These are phyloP conservation scores for Mucor circinelloides DNA, from an alignment of 371 early-diverging fungal species.

Conservation along the genomic window DNA sequence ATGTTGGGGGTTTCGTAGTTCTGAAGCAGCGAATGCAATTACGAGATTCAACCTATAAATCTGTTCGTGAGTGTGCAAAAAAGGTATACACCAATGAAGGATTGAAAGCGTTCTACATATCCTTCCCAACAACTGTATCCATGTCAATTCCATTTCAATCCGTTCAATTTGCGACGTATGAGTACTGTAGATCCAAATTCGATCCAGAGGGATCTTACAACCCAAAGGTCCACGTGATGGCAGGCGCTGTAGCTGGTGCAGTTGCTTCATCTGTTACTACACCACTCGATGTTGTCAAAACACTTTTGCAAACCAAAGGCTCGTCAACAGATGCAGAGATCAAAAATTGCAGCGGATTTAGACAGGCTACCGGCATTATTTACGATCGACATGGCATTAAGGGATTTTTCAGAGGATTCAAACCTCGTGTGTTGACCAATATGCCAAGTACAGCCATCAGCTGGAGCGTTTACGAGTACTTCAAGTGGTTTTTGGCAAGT, in stretches of 20 bases:
- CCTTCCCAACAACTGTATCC: constrained; percentile 90
- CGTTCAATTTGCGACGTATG: constrained; percentile 92
- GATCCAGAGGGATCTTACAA: constrained; percentile 77
- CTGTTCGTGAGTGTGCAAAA: constrained; percentile 71
- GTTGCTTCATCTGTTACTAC: constrained; percentile 88
- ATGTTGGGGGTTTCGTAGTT: constrained; percentile 48
- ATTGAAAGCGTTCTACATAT: constrained; percentile 86
- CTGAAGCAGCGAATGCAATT: constrained; percentile 98
- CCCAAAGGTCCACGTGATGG: constrained; percentile 80
- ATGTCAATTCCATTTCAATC: constrained; percentile 96
- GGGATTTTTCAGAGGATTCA: constrained; percentile 83
- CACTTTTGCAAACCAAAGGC: constrained; percentile 90
- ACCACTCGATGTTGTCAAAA: constrained; percentile 93
- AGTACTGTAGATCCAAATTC: constrained; percentile 68
- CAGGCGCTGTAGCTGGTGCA: constrained; percentile 92
- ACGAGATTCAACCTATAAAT: constrained; percentile 65
- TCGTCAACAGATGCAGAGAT: constrained; percentile 68
- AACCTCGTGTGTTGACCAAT: constrained; percentile 83
- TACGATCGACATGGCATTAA: constrained; percentile 70
- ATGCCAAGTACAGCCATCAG: constrained; percentile 95
- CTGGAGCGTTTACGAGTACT: constrained; percentile 92
- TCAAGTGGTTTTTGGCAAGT: constrained; percentile 66
- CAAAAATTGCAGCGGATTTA: constrained; percentile 69
- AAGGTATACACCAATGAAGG: constrained; percentile 80
- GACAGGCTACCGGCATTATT: constrained; percentile 76